Conservation (phyloP, 148 eudicot species). For the Mesembryanthemum crystallinum region DNA sequence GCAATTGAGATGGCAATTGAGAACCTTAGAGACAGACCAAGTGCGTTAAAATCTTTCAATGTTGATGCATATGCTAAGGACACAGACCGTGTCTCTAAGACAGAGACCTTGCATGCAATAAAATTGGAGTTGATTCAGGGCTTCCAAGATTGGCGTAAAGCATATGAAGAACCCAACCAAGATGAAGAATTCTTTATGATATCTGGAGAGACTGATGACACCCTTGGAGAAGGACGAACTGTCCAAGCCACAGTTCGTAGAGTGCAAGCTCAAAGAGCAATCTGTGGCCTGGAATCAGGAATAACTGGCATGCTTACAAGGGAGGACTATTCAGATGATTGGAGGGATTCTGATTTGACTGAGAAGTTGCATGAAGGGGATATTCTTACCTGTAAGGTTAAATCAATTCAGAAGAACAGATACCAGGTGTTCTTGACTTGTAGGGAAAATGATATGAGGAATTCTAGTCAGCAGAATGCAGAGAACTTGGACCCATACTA, state of each 20-base stretch:
- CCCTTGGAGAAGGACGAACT: slow-evolving; percentile 79
- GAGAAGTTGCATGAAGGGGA: slow-evolving; percentile 90
- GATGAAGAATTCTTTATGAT: slow-evolving; percentile 88
- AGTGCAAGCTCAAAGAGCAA: slow-evolving; percentile 73
- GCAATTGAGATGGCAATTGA: slow-evolving; percentile 87
- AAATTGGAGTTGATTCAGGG: slow-evolving; percentile 88
- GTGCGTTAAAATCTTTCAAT: slow-evolving; percentile 52
- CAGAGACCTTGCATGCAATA: slow-evolving; percentile 67
- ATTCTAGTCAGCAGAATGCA: slow-evolving; percentile 40
- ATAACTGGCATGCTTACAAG: slow-evolving; percentile 66
- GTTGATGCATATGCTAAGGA: slow-evolving; percentile 64
- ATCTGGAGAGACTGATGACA: slow-evolving; percentile 84
- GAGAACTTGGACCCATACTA: slow-evolving; percentile 67
- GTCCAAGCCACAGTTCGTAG: slow-evolving; percentile 92
- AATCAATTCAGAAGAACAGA: slow-evolving; percentile 56
- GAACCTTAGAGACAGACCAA: slow-evolving; percentile 79
- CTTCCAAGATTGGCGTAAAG: slow-evolving; percentile 84
- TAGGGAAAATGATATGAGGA: slow-evolving; percentile 73
- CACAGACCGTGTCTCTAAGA: slow-evolving; percentile 49
- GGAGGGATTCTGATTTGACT: slow-evolving; percentile 76
- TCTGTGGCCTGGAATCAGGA: slow-evolving; percentile 83
- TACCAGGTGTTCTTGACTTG: slow-evolving; percentile 80
- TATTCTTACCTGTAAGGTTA: slow-evolving; percentile 78
- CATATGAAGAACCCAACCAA: slow-evolving; percentile 61
- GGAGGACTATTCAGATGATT: slow-evolving; percentile 87